Base-by-base conservation (phyloP, 306 rosid species). In the Oxytropis ochrocephala region DNA sequence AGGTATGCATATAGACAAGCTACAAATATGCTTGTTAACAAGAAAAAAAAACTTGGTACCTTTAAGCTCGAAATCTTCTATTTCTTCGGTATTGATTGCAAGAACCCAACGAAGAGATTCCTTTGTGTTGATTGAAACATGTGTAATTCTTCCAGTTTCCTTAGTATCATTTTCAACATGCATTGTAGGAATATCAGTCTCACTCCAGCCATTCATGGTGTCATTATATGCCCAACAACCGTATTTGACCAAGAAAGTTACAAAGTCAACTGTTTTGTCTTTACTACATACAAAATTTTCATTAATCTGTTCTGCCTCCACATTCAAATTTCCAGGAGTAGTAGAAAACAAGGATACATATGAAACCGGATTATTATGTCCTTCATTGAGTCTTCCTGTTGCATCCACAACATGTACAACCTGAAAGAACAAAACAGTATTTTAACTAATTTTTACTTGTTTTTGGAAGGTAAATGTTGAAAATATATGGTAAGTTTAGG, bases 331-430 rank as follows among this genome's bases (percentile, higher is more conserved):
- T 75, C 97, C 99, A 54, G 97, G 97, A 59, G 99, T 91, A 12
- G 53, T 75, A 73, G 99, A 94, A 81, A 82, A 94, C 27, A 94
- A 75, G 55, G 96, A 94, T 44, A 91, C 78, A 67, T 81, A 88
- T 17, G 97, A 88, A 30, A 18, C 74, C 76, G 83, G 84, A 73
- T 73, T 78, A 73, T 73, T 78, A 24, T 72, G 78, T 47, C 75
- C 74, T 73, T 66, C 90, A 75, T 78, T 80, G 69, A 64, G 56
- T 51, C 55, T 79, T 70, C 54, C 73, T 1, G 91, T 85, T 69
- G 92, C 59, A 54, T 94, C 97, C 67, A 94, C 96, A 54, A 94
- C 88, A 75, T 94, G 99, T 36, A 94, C 99, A 74, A 88, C 97
- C 99, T 94, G 83, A 72, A 71, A 75, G 55, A 21, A 67, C 9